A percentile compares a stretch with the other conserved stretches of the same genome.
Conservation (phyloP, 164 flowering plant species). For the Tinospora cordifolia region DNA sequence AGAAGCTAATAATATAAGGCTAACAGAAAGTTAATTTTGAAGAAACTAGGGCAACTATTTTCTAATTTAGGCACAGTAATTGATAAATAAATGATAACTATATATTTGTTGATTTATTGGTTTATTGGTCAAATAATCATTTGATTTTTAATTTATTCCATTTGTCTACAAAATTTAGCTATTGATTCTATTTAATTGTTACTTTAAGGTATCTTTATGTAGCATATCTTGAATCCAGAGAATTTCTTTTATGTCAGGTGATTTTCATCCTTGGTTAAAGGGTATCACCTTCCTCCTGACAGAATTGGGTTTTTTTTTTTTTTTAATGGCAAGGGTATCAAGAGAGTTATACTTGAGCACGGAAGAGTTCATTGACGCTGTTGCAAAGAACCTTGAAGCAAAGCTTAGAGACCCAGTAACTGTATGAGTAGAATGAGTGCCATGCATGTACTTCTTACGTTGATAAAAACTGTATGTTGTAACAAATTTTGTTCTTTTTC, state of each 20-base stretch:
- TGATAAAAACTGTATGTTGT: background rate
- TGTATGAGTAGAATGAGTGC: constrained; percentile 16
- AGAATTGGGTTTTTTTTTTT: too few species aligned
- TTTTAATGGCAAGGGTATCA: constrained; percentile 48
- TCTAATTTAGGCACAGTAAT: too few species aligned
- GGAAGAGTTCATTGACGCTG: constrained; percentile 87
- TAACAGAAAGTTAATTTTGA: too few species aligned
- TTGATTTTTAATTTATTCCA: background rate
- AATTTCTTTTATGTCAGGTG: background rate
- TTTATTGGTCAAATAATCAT: too few species aligned
- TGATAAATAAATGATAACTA: background rate
- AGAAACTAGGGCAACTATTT: too few species aligned
- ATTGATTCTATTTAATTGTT: background rate
- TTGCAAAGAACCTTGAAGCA: constrained; percentile 47
- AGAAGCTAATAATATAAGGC: too few species aligned
- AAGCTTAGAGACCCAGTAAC: constrained; percentile 36
- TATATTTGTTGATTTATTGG: too few species aligned
- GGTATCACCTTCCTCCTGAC: background rate
- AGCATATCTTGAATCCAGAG: background rate
- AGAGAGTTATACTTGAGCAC: constrained; percentile 75
- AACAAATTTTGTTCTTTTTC: background rate
- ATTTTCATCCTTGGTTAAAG: background rate
- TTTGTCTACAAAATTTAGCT: background rate
- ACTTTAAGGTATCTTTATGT: background rate
- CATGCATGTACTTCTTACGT: background rate